A percentile compares a stretch with the other conserved stretches of the same genome.
Evolutionary conservation across 371 early-diverging fungal genomes (phyloP).

Genomic region (Syncephalastrum monosporum): DNA sequence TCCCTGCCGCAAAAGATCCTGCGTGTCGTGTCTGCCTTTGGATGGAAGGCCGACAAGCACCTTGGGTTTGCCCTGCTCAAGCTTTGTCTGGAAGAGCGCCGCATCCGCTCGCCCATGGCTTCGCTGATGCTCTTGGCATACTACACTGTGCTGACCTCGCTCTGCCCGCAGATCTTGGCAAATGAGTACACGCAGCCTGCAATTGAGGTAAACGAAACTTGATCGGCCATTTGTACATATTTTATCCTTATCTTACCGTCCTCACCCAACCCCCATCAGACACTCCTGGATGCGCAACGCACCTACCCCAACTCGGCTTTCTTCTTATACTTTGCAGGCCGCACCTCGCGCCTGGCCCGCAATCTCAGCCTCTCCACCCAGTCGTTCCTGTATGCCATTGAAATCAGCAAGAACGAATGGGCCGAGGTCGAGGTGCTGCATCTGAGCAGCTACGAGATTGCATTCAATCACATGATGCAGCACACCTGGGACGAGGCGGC

Average conservation of each 20-base stretch:
- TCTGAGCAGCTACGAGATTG: conserved; percentile 60
- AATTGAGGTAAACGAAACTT: conserved; percentile 40
- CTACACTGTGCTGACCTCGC: conserved; percentile 41
- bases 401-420: conserved; percentile 54
- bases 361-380: conserved; percentile 48
- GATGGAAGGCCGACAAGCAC: conserved; percentile 63
- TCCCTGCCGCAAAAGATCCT: conserved; percentile 61
- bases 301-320: conserved; percentile 64
- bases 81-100: conserved; percentile 51
- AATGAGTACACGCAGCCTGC: conserved; percentile 52
- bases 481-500: conserved; percentile 58
- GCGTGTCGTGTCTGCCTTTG: conserved; percentile 61
- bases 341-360: conserved; percentile 53
- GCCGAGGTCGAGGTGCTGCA: conserved; percentile 51
- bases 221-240: background rate
- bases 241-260: background rate
- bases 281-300: conserved; percentile 55
- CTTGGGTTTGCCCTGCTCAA: conserved; percentile 62
- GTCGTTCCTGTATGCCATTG: conserved; percentile 49
- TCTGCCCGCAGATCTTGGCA: conserved; percentile 45
- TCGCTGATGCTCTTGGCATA: conserved; percentile 57
- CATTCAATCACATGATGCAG: conserved; percentile 57
- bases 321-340: conserved; percentile 63
- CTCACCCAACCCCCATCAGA: conserved; percentile 14
- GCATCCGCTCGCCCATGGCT: conserved; percentile 64